Conservation (phyloP, 306 rosid genomes). For the Rosa chinensis region DNA sequence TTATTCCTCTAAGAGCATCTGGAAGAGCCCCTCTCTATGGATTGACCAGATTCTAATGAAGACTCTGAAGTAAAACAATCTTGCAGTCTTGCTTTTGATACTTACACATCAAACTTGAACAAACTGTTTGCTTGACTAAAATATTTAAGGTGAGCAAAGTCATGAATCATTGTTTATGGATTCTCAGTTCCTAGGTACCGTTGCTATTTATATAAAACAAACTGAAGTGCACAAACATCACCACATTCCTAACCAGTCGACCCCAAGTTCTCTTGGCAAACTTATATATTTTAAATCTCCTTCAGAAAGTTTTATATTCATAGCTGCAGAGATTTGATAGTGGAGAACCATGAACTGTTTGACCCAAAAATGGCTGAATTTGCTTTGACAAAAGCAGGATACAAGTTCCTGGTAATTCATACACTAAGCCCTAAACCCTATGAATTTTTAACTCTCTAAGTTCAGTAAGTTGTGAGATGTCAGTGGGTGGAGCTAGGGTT, state of each 20-base stretch:
- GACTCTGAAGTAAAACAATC: neutral
- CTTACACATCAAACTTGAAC: neutral
- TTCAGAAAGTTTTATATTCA: neutral
- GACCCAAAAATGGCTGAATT: neutral
- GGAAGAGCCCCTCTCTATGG: neutral
- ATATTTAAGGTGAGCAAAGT: neutral
- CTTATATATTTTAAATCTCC: neutral
- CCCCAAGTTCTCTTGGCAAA: neutral
- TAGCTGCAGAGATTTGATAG: neutral
- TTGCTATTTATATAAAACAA: neutral
- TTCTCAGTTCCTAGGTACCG: neutral
- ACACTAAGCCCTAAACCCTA: neutral
- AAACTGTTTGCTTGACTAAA: neutral
- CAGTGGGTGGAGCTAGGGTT: constrained; percentile 5
- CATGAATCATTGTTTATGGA: neutral
- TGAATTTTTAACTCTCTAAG: neutral
- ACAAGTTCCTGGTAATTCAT: neutral
- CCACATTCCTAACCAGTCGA: neutral
- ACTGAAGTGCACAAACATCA: constrained; percentile 2
- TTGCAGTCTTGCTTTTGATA: neutral
- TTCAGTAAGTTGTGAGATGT: neutral
- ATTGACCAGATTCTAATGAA: neutral
- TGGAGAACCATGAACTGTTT: constrained; percentile 11
- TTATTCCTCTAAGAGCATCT: neutral
- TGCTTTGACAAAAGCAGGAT: neutral